Percentiles rank a stretch among this genome's conserved stretches.
Evolutionary conservation across 2,329 filamentous ascomycete species (phyloP).

Genomic region (Talaromyces sp.): DNA sequence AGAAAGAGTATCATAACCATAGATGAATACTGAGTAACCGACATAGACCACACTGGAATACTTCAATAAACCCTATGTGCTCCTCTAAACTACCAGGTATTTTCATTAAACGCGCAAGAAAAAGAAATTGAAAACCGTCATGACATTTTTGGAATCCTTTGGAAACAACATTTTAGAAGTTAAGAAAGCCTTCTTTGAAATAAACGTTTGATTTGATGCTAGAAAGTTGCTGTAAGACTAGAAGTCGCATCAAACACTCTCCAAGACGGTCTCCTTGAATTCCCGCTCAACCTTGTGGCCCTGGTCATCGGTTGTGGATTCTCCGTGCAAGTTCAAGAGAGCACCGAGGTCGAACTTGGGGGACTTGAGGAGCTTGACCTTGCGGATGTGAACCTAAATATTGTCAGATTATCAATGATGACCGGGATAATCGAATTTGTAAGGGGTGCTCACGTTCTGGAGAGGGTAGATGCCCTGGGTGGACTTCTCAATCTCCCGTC

Average conservation of each 20-base stretch:
- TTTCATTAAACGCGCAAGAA: neutral
- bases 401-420: slow-evolving; percentile 32
- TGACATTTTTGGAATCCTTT: slow-evolving; percentile 16
- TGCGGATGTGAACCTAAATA: slow-evolving; percentile 92
- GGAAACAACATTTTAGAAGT: neutral
- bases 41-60: slow-evolving; percentile 12
- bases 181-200: slow-evolving; percentile 7
- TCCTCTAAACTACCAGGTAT: slow-evolving; percentile 13
- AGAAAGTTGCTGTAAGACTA: slow-evolving; percentile 9
- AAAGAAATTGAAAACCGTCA: slow-evolving; percentile 7
- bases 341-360: slow-evolving; percentile 99
- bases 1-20: neutral
- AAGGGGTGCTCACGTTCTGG: slow-evolving; percentile 71
- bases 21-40: slow-evolving; percentile 9
- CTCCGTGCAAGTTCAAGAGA: slow-evolving; percentile 94
- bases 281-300: slow-evolving; percentile 98
- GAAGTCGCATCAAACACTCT: slow-evolving; percentile 70
- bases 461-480: slow-evolving; percentile 99
- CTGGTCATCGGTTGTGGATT: slow-evolving; percentile 92
- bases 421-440: too few relatives aligned
- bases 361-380: slow-evolving; percentile 98
- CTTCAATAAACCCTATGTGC: slow-evolving; percentile 14
- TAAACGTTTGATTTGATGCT: slow-evolving; percentile 16
- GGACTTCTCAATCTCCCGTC: slow-evolving; percentile 99
- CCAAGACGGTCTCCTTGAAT: slow-evolving; percentile 97